phyloP scores from a whole-genome alignment of 208 protist genomes.

The Acanthamoeba polyphaga region DNA sequence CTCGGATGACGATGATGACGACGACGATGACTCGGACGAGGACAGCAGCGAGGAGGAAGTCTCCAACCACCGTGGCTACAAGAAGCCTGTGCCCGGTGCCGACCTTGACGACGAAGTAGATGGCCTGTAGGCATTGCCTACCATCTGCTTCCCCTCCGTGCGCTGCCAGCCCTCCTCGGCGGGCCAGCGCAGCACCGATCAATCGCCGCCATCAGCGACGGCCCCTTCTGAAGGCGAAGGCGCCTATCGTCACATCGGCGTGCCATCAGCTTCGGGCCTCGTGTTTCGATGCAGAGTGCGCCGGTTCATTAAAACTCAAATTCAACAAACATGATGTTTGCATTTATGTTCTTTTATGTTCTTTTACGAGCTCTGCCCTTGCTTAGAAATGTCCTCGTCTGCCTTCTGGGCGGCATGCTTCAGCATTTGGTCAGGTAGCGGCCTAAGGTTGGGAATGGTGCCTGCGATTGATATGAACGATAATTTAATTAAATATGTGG shows the following conservation, averaged over 20 bases:
- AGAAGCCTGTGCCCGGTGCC: not conserved
- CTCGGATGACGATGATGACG: not conserved
- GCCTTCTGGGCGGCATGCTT: not conserved
- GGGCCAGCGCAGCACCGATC: too few relatives aligned
- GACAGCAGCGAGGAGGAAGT: slow-evolving; percentile 20
- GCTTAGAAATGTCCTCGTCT: not conserved
- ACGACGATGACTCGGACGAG: slow-evolving; percentile 3
- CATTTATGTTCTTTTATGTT: not conserved
- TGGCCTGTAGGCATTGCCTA: slow-evolving; percentile 10
- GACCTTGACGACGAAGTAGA: slow-evolving; percentile 14
- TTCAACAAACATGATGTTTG: not conserved
- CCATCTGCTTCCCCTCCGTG: not conserved
- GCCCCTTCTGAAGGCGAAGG: not conserved
- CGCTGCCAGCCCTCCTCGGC: too few relatives aligned
- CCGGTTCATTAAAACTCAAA: not conserved
- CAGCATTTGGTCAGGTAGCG: not conserved
- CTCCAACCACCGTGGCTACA: not conserved
- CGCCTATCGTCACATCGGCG: not conserved
- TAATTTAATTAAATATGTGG: slow-evolving; percentile 7
- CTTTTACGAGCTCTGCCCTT: not conserved
- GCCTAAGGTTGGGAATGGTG: not conserved
- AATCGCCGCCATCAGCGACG: not conserved
- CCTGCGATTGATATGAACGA: not conserved
- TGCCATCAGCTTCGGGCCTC: too few relatives aligned
- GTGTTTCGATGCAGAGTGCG: not conserved